These are phyloP conservation scores for Oryza officinalis DNA, from an alignment of 176 grass and related monocot genomes.

Conservation along the genomic window DNA sequence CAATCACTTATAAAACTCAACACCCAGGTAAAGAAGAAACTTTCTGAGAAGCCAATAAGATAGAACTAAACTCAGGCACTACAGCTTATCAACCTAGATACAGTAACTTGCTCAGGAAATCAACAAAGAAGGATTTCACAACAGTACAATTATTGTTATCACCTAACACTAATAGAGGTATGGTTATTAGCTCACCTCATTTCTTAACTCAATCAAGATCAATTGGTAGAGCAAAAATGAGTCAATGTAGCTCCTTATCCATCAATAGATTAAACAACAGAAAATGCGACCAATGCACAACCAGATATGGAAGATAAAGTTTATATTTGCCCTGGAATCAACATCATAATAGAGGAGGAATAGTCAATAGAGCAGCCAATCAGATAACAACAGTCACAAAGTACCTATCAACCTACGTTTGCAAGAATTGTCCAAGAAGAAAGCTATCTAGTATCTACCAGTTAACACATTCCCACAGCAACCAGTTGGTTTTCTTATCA, in stretches of 20 bases:
- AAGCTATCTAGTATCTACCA: background rate
- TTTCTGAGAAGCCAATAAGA: background rate
- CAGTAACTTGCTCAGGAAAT: background rate
- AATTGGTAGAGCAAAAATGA: background rate
- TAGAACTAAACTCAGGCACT: background rate
- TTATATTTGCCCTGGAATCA: conserved; percentile 1
- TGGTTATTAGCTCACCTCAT: background rate
- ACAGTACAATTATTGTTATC: background rate
- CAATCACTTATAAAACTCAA: background rate
- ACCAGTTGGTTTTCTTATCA: background rate
- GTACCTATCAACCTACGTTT: background rate
- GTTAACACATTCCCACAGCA: background rate
- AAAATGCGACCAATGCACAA: background rate
- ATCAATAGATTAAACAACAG: background rate
- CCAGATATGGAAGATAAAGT: background rate
- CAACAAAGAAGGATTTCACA: background rate
- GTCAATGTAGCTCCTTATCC: background rate
- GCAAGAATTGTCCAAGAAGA: background rate
- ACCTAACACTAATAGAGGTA: background rate
- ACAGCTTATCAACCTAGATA: background rate
- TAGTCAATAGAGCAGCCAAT: background rate
- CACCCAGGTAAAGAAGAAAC: background rate
- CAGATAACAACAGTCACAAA: background rate
- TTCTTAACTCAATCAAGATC: background rate
- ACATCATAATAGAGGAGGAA: background rate